These are phyloP conservation scores for Thelephora aurantiotincta DNA, from an alignment of 768 basidiomycete genomes.

Conservation along the genomic window DNA sequence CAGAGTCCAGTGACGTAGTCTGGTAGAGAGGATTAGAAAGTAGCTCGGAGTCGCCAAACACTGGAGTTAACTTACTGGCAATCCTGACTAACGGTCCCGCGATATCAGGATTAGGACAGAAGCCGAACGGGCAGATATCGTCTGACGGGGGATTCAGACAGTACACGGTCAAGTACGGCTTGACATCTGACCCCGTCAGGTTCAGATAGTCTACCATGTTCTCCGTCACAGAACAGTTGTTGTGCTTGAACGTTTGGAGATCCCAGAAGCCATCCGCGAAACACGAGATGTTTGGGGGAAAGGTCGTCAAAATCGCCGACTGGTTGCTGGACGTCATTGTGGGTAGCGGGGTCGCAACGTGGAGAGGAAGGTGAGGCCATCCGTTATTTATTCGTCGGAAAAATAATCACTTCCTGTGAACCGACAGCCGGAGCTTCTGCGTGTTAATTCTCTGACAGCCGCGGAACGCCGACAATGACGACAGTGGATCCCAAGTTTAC, in stretches of 20 bases:
- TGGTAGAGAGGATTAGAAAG: not conserved
- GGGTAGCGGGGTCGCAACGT: no score
- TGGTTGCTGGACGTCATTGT: no score
- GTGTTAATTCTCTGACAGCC: no score
- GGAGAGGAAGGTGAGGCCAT: no score
- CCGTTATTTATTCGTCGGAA: no score
- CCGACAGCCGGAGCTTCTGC: no score
- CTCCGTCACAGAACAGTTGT: not conserved
- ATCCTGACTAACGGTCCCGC: not conserved
- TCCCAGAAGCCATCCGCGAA: not conserved
- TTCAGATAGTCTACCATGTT: not conserved
- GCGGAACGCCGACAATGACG: no score
- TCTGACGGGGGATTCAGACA: slow-evolving; percentile 1
- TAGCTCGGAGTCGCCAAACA: not conserved
- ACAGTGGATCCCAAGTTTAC: no score
- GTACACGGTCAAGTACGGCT: not conserved
- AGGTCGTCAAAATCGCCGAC: no score
- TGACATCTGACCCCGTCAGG: not conserved
- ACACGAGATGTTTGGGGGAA: no score
- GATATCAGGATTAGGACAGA: slow-evolving; percentile 1
- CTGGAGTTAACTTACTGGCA: not conserved
- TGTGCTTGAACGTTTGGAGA: not conserved
- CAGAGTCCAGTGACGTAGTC: slow-evolving; percentile 1
- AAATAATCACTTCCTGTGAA: no score
- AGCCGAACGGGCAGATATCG: slow-evolving; percentile 1